These are phyloP conservation scores for Linnemannia exigua DNA, from an alignment of 192 early-diverging fungal species.

Conservation along the genomic window DNA sequence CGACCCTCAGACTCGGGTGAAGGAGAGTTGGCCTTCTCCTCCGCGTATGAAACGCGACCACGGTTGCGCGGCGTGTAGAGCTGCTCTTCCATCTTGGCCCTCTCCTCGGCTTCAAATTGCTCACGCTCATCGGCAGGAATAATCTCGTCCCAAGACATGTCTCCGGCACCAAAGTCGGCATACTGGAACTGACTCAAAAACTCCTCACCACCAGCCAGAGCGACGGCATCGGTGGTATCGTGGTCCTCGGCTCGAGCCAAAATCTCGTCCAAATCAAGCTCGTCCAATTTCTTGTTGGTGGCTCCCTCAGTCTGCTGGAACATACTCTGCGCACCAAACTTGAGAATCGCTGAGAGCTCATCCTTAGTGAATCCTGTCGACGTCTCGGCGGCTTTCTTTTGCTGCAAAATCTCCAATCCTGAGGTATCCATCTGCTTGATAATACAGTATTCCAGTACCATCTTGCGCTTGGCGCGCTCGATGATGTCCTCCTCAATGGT, in stretches of 20 bases:
- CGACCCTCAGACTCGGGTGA: constrained; percentile 49
- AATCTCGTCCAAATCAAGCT: constrained; percentile 98
- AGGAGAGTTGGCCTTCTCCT: constrained; percentile 60
- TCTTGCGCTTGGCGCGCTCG: constrained; percentile 98
- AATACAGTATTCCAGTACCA: constrained; percentile 99
- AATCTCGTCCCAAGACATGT: constrained; percentile 95
- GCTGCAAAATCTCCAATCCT: constrained; percentile 77
- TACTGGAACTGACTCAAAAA: constrained; percentile 97
- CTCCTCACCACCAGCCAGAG: constrained; percentile 83
- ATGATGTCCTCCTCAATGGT: constrained; percentile 99
- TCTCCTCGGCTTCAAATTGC: constrained; percentile 75
- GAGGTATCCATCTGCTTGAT: constrained; percentile 99
- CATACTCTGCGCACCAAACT: constrained; percentile 99
- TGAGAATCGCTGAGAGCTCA: constrained; percentile 95
- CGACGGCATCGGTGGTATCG: constrained; percentile 79
- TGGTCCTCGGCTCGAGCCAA: constrained; percentile 94
- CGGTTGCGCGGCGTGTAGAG: constrained; percentile 67
- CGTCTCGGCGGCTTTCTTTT: constrained; percentile 60
- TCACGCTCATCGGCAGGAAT: constrained; percentile 91
- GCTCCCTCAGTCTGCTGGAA: constrained; percentile 82
- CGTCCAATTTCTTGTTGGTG: constrained; percentile 85
- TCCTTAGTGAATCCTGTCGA: constrained; percentile 79
- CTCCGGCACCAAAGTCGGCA: constrained; percentile 84
- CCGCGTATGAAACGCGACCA: constrained; percentile 74
- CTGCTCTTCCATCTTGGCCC: constrained; percentile 71